Evolutionary conservation across 768 basidiomycete genomes (phyloP).

Genomic region (Mycena kentingensis): DNA sequence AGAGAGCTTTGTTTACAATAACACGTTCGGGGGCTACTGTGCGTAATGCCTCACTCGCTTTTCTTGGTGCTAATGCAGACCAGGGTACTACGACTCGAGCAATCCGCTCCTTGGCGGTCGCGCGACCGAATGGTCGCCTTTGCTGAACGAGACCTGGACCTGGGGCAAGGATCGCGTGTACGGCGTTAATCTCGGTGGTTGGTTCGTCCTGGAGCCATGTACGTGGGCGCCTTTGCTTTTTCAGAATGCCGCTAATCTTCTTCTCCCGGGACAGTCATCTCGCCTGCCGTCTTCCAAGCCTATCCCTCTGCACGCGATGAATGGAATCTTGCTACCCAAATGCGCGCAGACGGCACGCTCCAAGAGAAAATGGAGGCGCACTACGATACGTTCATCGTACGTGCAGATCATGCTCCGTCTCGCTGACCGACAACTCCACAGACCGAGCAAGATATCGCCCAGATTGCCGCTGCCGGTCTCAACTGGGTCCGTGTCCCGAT

Average conservation of each 20-base stretch:
- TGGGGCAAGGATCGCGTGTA: constrained; percentile 62
- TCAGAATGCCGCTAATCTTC: too few species aligned
- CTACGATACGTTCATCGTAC: constrained; percentile 81
- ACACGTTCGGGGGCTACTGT: constrained; percentile 77
- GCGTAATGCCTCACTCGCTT: constrained; percentile 33
- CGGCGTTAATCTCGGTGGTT: constrained; percentile 78
- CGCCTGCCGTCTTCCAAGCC: too few species aligned
- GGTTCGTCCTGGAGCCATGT: constrained; percentile 71
- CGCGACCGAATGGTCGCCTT: constrained; percentile 79
- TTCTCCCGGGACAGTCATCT: too few species aligned
- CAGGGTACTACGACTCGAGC: constrained; percentile 63
- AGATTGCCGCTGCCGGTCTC: constrained; percentile 72
- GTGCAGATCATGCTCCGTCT: not conserved
- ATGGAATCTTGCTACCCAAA: constrained; percentile 67
- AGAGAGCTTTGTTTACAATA: constrained; percentile 71
- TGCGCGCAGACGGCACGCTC: constrained; percentile 61
- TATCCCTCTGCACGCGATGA: constrained; percentile 68
- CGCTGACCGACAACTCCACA: constrained; percentile 22
- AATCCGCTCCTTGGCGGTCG: constrained; percentile 73
- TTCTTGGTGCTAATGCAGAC: constrained; percentile 26
- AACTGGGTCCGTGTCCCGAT: constrained; percentile 71
- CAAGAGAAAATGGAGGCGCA: constrained; percentile 64
- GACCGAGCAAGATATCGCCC: constrained; percentile 74
- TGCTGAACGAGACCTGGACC: constrained; percentile 73
- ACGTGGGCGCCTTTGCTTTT: constrained; percentile 34